Evolutionary conservation across 2,329 filamentous ascomycete species (phyloP), one percentile per base, ranked within the genome.

Genomic region (Aspergillus tamarii): DNA sequence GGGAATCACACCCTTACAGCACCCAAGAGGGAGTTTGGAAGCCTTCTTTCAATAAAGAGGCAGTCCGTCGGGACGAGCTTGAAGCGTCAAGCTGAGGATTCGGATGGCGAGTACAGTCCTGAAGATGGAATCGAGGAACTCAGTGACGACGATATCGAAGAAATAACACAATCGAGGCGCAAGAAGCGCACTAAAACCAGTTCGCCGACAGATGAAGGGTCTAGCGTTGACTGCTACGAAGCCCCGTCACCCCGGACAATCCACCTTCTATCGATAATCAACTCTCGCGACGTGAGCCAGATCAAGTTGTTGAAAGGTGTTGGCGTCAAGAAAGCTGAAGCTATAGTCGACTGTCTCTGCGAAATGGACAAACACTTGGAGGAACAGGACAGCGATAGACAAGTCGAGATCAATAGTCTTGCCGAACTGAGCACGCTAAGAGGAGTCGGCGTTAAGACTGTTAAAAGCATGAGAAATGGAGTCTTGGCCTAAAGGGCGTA

Each of bases 251-350:
- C 82, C 21, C 78, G 81, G 19, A 82, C 80, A 12, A 69, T 74
- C 46, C 76, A 80, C 50, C 73, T 84, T 11, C 74, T 84, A 7
- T 77, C 77, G 11, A 75, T 83, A 41, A 78, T 84, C 66, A 84
- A 84, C 65, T 79, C 79, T 1, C 73, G 81, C 9, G 79, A 83
- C 57, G 69, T 83, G 19, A 74, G 71, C 57, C 78, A 80, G 67
- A 83, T 84, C 65, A 81, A 80, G 67, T 66, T 80, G 11, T 73
- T 84, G 9, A 81, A 80, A 59, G 82, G 82, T 14, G 77, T 84
- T 8, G 82, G 82, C 2, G 74, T 73, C 10, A 83, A 82, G 64
- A 83, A 81, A 66, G 82, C 82, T 4, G 81, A 83, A 64, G 77
- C 78, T 1, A 83, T 84, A 59, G 78, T 83, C 26, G 78, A 83